Base-by-base conservation (phyloP, 2,329 filamentous ascomycete species). In the Escovopsis sp. region DNA sequence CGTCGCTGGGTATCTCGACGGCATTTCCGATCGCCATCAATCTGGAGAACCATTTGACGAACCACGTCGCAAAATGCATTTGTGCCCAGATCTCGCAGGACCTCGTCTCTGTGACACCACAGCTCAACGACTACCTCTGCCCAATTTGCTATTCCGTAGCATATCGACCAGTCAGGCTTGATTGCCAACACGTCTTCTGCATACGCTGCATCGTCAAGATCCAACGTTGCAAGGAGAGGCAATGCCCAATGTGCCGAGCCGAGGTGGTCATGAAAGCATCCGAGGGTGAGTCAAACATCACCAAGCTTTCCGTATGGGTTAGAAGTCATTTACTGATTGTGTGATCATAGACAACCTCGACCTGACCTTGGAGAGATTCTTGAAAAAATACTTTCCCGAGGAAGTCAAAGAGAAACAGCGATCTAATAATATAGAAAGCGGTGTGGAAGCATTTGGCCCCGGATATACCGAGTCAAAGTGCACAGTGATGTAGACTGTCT, bases 71-170 rank as follows among this genome's bases (percentile, higher is more conserved):
- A 29, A 80, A 77, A 49, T 75, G 81, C 38, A 69, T 90, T 32
- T 86, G 82, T 50, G 73, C 78, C 16, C 72, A 81, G 46, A 72
- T 93, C 41, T 77, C 78, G 1, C 69, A 72, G 23, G 72, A 85
- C 40, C 66, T 93, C 4, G 65, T 92, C 14, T 69, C 70, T 10
- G 64, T 80, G 31, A 77, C 92, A 6, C 85, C 85, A 1, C 82
- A 86, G 47, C 57, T 90, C n/a, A 77, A 85, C 48, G 85, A 92
- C 56, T 88, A 86, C 56, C 65, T 76, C 8, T 92, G 84, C 47
- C 83, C 84, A 2, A 74, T 90, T 40, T 90, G 85, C 57, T 77
- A 79, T 46, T 71, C 70, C 30, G 73, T 93, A 39, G 74, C 79
- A n/a, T 90, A 80, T 65, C 73, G 82, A 45, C 85, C 85, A 0